These are phyloP conservation scores for Alloascoidea hylecoeti DNA, from an alignment of 805 yeast species.

Conservation along the genomic window DNA sequence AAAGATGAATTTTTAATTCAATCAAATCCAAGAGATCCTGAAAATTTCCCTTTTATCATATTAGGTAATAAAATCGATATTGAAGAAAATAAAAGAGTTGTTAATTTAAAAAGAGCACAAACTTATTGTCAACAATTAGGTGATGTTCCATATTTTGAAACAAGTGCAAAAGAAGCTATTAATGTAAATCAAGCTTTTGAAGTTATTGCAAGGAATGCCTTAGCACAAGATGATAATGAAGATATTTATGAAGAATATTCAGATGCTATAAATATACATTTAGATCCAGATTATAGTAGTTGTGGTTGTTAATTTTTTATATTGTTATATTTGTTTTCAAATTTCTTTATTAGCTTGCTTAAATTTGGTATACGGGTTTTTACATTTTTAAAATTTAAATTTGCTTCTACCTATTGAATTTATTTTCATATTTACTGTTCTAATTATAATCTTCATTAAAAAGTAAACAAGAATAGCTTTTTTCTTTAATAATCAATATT, in stretches of 20 bases:
- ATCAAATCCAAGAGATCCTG: constrained; percentile 69
- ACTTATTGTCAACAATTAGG: constrained; percentile 30
- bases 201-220: constrained; percentile 70
- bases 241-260: constrained; percentile 71
- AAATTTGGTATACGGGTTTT: too few relatives aligned
- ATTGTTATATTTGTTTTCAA: too few relatives aligned
- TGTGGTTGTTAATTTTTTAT: constrained; percentile 54
- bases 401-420: too few relatives aligned
- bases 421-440: too few relatives aligned
- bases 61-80: constrained; percentile 74
- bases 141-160: constrained; percentile 66
- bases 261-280: constrained; percentile 71
- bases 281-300: constrained; percentile 50
- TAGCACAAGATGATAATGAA: constrained; percentile 68
- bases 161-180: constrained; percentile 74
- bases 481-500: too few relatives aligned
- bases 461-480: too few relatives aligned
- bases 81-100: constrained; percentile 56
- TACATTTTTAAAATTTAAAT: too few relatives aligned
- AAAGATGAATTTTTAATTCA: constrained; percentile 73
- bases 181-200: constrained; percentile 75
- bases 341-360: too few relatives aligned
- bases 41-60: constrained; percentile 69
- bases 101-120: constrained; percentile 29
- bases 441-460: too few relatives aligned